These are phyloP conservation scores for Elsinoe perseae DNA, from an alignment of 2,329 filamentous ascomycete species.

Conservation along the genomic window DNA sequence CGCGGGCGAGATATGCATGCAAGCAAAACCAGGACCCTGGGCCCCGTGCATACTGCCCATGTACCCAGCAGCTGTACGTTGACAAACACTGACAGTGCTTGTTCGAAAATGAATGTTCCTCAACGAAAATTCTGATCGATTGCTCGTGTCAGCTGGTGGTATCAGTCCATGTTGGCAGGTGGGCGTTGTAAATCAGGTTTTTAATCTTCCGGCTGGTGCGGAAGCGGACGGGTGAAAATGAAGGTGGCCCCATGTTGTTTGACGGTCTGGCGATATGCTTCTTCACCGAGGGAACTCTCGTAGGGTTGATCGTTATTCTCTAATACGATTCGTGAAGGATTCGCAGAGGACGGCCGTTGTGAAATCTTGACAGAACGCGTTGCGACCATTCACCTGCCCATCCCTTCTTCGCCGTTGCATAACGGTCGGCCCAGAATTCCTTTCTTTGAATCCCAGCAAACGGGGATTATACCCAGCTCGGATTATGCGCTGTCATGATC, in stretches of 20 bases:
- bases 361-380: constrained; percentile 5
- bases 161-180: constrained; percentile 8
- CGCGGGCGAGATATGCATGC: constrained; percentile 5
- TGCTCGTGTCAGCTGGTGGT: constrained; percentile 9
- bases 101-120: neutral
- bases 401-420: neutral
- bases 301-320: neutral
- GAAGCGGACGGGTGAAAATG: constrained; percentile 13
- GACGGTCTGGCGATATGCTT: neutral
- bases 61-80: constrained; percentile 4
- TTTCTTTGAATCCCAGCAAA: neutral
- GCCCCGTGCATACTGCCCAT: constrained; percentile 3
- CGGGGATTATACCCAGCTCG: constrained; percentile 2
- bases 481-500: neutral
- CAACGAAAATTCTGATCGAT: constrained; percentile 7
- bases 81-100: neutral
- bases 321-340: constrained; percentile 8
- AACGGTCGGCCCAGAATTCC: constrained; percentile 2
- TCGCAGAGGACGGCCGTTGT: constrained; percentile 8
- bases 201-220: constrained; percentile 11
- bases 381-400: no score
- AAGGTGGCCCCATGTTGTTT: constrained; percentile 1
- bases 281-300: constrained; percentile 6
- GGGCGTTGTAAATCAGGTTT: neutral
- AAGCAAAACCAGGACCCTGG: constrained; percentile 9